Conservation (phyloP, 179 eudicot species). For the Pouteria campechiana region DNA sequence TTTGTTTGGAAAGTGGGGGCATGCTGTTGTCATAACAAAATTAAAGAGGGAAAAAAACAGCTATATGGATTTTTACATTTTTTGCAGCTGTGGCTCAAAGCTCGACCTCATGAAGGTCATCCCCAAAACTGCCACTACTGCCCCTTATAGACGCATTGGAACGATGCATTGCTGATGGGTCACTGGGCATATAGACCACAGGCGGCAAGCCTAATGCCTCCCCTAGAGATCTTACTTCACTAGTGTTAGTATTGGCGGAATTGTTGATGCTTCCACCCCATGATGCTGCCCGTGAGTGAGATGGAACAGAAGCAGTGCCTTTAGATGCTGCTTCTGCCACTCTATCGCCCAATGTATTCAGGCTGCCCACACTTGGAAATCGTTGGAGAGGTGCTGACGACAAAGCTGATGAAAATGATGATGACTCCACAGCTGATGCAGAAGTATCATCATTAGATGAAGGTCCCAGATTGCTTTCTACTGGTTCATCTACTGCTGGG, state of each 20-base stretch:
- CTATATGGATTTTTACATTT: no score
- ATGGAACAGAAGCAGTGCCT: conserved; percentile 15
- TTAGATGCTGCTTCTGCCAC: conserved; percentile 3
- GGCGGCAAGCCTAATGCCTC: conserved; percentile 35
- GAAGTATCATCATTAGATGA: conserved; percentile 22
- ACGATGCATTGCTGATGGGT: conserved; percentile 14
- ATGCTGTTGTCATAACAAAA: no score
- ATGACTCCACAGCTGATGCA: no score
- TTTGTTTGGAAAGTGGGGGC: no score
- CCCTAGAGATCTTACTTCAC: conserved; percentile 28
- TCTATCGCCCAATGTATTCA: conserved; percentile 34
- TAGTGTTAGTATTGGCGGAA: conserved; percentile 18
- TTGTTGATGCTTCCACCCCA: conserved; percentile 58
- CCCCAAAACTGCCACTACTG: conserved; percentile 31
- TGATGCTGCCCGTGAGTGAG: conserved; percentile 62
- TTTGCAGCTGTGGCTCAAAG: conserved; percentile 37
- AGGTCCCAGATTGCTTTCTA: conserved; percentile 12
- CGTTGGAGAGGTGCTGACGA: conserved; percentile 50
- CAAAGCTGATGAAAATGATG: no score
- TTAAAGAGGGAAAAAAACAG: no score
- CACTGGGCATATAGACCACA: conserved; percentile 22
- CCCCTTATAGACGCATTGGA: no score
- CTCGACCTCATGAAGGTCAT: conserved; percentile 73
- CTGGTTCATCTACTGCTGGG: conserved; percentile 12
- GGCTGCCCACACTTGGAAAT: conserved; percentile 54